Evolutionary conservation across 2,329 filamentous ascomycete species (phyloP).

Genomic region (Alternaria arbusti): DNA sequence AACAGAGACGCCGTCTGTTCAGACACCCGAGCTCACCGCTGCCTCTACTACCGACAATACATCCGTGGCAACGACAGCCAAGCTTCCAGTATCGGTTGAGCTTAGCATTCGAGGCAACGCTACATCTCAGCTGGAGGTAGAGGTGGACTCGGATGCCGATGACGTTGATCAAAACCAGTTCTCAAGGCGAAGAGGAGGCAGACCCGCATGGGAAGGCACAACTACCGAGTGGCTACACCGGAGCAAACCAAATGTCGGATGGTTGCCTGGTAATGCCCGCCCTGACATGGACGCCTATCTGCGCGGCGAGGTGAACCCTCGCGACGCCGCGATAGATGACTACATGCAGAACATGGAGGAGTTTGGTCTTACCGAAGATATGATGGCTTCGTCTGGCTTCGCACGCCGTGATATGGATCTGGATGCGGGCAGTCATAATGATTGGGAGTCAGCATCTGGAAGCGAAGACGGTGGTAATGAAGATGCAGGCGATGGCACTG

Average conservation of each 20-base stretch:
- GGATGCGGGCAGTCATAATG: constrained; percentile 39
- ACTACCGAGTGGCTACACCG: constrained; percentile 40
- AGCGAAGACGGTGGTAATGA: constrained; percentile 16
- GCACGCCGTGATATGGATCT: constrained; percentile 44
- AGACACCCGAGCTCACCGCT: background rate
- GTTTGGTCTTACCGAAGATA: constrained; percentile 48
- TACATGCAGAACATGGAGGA: constrained; percentile 72
- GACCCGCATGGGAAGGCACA: constrained; percentile 38
- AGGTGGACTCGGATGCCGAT: constrained; percentile 32
- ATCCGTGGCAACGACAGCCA: background rate
- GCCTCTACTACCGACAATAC: constrained; percentile 5
- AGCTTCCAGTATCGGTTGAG: constrained; percentile 3
- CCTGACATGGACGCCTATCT: constrained; percentile 32
- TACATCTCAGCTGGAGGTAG: background rate
- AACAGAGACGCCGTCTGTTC: background rate
- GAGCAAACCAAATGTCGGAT: constrained; percentile 47
- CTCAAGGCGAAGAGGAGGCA: constrained; percentile 32
- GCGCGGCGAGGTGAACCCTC: constrained; percentile 24
- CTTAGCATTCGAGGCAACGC: constrained; percentile 16
- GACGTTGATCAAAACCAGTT: constrained; percentile 31
- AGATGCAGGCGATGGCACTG: constrained; percentile 8
- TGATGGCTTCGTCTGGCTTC: constrained; percentile 33
- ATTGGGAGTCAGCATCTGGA: constrained; percentile 34
- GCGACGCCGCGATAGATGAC: constrained; percentile 62
- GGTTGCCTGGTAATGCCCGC: constrained; percentile 34